A percentile compares a stretch with the other conserved stretches of the same genome.
phyloP scores from a whole-genome alignment of 139 green algal genomes.

The Chlamydomonas eustigma region DNA sequence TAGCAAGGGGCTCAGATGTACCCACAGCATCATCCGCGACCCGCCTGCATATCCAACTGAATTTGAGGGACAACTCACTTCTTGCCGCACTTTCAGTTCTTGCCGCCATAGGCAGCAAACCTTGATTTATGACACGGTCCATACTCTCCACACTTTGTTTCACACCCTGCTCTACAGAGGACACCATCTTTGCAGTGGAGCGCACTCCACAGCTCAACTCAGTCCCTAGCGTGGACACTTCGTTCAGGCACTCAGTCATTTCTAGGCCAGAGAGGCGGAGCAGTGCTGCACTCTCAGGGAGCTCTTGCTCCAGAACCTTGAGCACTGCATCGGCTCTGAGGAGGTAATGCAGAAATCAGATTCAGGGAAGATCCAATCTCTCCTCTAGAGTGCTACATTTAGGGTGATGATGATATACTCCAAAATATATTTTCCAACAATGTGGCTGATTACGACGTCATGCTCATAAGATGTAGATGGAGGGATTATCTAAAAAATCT shows the following conservation, averaged over 20 bases:
- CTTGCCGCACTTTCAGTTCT: not conserved
- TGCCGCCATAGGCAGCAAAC: not conserved
- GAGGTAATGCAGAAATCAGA: too few relatives aligned
- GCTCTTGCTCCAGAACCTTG: constrained; percentile 18
- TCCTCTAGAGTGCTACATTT: too few relatives aligned
- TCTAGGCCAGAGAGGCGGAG: constrained; percentile 26
- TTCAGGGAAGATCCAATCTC: too few relatives aligned
- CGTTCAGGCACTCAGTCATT: constrained; percentile 15
- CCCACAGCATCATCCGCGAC: not conserved
- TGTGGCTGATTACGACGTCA: too few relatives aligned
- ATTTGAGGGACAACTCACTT: constrained; percentile 11
- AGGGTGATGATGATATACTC: too few relatives aligned
- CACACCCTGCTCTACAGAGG: constrained; percentile 11
- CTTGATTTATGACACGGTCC: not conserved
- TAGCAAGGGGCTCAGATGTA: not conserved
- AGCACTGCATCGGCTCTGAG: constrained; percentile 7
- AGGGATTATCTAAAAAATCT: too few relatives aligned
- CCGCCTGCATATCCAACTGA: too few relatives aligned
- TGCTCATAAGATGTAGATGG: too few relatives aligned
- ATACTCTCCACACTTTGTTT: not conserved
- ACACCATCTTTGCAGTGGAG: constrained; percentile 14
- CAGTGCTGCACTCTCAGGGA: constrained; percentile 23
- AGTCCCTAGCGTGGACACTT: constrained; percentile 9
- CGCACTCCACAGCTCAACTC: constrained; percentile 14
- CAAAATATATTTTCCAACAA: too few relatives aligned